Evolutionary conservation across 129 eudicot species (phyloP).

Genomic region (Ambrosia trifida): DNA sequence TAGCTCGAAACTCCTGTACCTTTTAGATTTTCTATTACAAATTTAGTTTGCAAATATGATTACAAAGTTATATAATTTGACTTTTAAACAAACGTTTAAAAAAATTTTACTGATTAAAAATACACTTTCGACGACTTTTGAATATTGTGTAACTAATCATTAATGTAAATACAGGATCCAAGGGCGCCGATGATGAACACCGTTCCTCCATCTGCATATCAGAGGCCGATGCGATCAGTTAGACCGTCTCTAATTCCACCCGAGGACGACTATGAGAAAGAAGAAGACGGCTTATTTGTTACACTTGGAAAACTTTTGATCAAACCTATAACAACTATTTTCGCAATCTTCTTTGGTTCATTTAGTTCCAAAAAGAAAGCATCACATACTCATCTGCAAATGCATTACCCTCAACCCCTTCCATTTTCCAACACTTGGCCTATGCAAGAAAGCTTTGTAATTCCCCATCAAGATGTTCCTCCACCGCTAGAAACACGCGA

Average conservation of each 20-base stretch:
- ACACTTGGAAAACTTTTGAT: constrained; percentile 57
- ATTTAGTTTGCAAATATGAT: no score
- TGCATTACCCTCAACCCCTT: constrained; percentile 57
- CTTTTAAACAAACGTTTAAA: neutral
- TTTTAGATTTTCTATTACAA: no score
- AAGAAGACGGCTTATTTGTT: constrained; percentile 69
- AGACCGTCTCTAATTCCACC: constrained; percentile 70
- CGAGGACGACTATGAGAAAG: constrained; percentile 59
- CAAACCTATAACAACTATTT: constrained; percentile 17
- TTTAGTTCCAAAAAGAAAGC: constrained; percentile 41
- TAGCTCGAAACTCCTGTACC: no score
- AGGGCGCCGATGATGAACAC: constrained; percentile 32
- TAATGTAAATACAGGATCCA: constrained; percentile 42
- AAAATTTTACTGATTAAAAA: no score
- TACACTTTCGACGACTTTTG: no score
- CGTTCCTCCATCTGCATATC: constrained; percentile 56
- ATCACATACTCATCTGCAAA: constrained; percentile 42
- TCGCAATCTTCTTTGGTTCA: constrained; percentile 48
- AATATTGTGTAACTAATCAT: neutral
- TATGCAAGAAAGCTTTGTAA: constrained; percentile 67
- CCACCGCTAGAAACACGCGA: constrained; percentile 63
- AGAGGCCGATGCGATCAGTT: constrained; percentile 46
- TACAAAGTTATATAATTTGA: neutral
- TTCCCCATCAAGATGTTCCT: constrained; percentile 68
- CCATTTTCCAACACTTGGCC: constrained; percentile 58